A percentile compares a stretch with the other conserved stretches of the same genome.
Evolutionary conservation across 139 green algal genomes (phyloP).

Genomic region (Chlamydomonas sp.): DNA sequence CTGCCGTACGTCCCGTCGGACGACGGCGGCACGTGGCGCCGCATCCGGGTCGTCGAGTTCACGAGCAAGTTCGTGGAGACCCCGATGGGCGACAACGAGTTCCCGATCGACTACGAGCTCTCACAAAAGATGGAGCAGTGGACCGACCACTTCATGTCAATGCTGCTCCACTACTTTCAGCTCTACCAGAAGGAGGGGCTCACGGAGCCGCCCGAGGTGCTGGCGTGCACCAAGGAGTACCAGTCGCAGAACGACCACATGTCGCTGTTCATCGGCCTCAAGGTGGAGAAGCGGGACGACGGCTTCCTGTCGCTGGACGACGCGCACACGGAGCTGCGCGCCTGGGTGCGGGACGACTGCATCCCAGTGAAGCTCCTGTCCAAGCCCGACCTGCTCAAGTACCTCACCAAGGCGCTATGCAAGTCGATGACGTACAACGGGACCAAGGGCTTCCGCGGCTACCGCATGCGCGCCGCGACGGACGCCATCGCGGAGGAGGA

Average conservation of each 20-base stretch:
- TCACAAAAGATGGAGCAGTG: slow-evolving; percentile 1
- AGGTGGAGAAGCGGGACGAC: not conserved
- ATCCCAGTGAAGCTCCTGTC: not conserved
- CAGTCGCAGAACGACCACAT: slow-evolving; percentile 14
- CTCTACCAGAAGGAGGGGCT: not conserved
- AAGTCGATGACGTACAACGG: not conserved
- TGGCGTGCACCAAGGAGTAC: slow-evolving; percentile 19
- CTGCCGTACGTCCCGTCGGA: slow-evolving; percentile 11
- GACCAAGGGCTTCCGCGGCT: not conserved
- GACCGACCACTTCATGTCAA: slow-evolving; percentile 15
- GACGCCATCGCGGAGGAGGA: not conserved
- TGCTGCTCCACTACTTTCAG: slow-evolving; percentile 13
- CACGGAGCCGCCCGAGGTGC: slow-evolving; percentile 5
- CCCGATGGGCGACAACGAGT: slow-evolving; percentile 12
- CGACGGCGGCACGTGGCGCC: slow-evolving; percentile 16
- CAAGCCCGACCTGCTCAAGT: not conserved
- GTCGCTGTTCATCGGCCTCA: not conserved
- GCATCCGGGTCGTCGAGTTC: slow-evolving; percentile 22
- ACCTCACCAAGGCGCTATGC: not conserved
- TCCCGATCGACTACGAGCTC: slow-evolving; percentile 16
- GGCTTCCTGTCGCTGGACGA: not conserved
- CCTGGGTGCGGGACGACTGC: not conserved
- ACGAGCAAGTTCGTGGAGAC: slow-evolving; percentile 11
- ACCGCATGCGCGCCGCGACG: not conserved
- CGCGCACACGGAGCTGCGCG: not conserved